Percentiles rank a stretch among this genome's conserved stretches.
These are phyloP conservation scores for Lasiosphaeria hispida DNA, from an alignment of 495 filamentous ascomycete species.

Conservation along the genomic window DNA sequence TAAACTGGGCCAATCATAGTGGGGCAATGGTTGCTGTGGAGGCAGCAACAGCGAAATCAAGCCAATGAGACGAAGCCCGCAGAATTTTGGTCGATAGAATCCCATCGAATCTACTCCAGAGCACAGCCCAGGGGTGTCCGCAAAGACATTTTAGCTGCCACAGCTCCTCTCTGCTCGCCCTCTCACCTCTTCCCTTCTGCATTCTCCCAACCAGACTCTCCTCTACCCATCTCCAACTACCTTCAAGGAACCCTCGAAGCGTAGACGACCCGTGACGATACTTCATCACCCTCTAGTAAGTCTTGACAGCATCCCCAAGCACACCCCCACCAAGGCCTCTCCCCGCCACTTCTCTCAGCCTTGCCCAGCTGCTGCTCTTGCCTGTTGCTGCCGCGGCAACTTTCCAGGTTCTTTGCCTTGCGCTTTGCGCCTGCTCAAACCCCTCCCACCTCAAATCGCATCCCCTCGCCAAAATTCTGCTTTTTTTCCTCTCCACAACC, in stretches of 20 bases:
- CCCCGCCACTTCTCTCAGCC: conserved; percentile 4
- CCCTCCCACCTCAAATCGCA: neutral
- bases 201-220: conserved; percentile 22
- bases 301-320: conserved; percentile 8
- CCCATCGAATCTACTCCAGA: conserved; percentile 34
- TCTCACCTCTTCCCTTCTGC: conserved; percentile 16
- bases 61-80: conserved; percentile 33
- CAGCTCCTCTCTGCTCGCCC: conserved; percentile 20
- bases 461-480: neutral
- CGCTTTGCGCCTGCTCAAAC: neutral
- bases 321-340: neutral
- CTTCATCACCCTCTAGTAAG: conserved; percentile 24
- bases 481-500: neutral
- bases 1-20: conserved; percentile 27
- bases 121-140: conserved; percentile 27
- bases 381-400: neutral
- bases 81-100: conserved; percentile 39
- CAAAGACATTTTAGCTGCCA: conserved; percentile 37
- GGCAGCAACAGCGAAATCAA: conserved; percentile 15
- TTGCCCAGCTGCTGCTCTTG: neutral
- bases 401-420: neutral
- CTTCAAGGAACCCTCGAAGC: conserved; percentile 11
- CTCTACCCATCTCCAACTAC: conserved; percentile 16
- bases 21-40: conserved; percentile 25
- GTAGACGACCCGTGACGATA: conserved; percentile 17